These are phyloP conservation scores for Solanum sitiens DNA, from an alignment of 257 asterid genomes.

Conservation along the genomic window DNA sequence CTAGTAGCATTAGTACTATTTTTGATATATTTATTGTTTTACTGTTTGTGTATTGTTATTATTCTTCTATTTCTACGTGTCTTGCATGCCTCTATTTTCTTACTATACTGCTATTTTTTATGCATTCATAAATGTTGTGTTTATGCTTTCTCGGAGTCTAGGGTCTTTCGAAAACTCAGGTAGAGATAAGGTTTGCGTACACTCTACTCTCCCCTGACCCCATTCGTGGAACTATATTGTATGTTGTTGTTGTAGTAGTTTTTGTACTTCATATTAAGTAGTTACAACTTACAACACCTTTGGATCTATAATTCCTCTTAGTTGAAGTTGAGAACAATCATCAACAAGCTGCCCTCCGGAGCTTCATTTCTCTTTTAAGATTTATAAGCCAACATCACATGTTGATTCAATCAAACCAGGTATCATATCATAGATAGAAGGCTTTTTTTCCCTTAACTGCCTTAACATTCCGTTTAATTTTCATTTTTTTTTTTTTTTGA, in stretches of 20 bases:
- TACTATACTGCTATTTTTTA: background rate
- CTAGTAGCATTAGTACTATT: background rate
- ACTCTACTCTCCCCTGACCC: background rate
- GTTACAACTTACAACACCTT: background rate
- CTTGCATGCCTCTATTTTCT: background rate
- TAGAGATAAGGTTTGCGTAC: background rate
- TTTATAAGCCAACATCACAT: background rate
- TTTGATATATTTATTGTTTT: background rate
- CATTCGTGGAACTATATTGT: background rate
- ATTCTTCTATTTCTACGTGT: background rate
- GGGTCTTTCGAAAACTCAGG: background rate
- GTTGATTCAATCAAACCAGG: background rate
- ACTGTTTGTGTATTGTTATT: background rate
- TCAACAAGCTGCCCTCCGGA: background rate
- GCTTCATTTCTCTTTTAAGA: background rate
- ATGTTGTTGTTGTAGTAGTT: background rate
- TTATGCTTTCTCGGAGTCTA: background rate
- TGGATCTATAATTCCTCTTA: background rate
- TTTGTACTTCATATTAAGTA: background rate
- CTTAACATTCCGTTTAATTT: background rate
- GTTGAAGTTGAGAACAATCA: background rate
- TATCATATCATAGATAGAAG: background rate
- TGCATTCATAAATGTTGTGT: background rate
- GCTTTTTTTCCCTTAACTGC: background rate
- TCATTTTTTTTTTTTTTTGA: background rate